Conservation (phyloP, 169 alveolate genomes). For the Eimeria praecox region DNA sequence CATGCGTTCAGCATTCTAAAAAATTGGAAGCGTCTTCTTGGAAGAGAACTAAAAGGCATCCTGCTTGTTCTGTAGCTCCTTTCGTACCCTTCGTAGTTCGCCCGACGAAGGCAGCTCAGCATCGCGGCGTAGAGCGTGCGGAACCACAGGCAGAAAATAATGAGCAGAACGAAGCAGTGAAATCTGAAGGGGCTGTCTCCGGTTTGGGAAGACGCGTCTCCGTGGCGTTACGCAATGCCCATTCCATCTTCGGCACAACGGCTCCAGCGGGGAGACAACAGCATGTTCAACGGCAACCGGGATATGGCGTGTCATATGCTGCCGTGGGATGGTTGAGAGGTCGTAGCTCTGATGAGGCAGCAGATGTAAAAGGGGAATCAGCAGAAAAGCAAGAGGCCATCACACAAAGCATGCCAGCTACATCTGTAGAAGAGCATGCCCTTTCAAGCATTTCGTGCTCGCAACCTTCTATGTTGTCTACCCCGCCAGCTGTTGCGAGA, state of each 20-base stretch:
- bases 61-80: constrained; percentile 23
- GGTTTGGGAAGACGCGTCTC: constrained; percentile 30
- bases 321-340: constrained; percentile 56
- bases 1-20: neutral
- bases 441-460: neutral
- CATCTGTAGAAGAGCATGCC: neutral
- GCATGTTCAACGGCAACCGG: constrained; percentile 31
- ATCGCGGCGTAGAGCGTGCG: neutral
- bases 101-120: constrained; percentile 39
- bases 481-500: neutral
- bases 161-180: neutral
- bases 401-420: neutral
- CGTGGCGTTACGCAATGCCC: constrained; percentile 13
- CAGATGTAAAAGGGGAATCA: neutral
- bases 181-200: constrained; percentile 22
- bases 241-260: constrained; percentile 15
- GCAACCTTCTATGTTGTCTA: neutral
- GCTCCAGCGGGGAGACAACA: constrained; percentile 31
- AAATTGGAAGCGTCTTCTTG: neutral
- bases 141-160: neutral
- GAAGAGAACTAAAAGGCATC: neutral
- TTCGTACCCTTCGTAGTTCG: constrained; percentile 19
- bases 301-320: neutral
- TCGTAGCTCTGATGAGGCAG: neutral
- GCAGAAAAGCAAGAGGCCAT: neutral